phyloP scores from a whole-genome alignment of 106 monocot species.

The Amphibolis antarctica region DNA sequence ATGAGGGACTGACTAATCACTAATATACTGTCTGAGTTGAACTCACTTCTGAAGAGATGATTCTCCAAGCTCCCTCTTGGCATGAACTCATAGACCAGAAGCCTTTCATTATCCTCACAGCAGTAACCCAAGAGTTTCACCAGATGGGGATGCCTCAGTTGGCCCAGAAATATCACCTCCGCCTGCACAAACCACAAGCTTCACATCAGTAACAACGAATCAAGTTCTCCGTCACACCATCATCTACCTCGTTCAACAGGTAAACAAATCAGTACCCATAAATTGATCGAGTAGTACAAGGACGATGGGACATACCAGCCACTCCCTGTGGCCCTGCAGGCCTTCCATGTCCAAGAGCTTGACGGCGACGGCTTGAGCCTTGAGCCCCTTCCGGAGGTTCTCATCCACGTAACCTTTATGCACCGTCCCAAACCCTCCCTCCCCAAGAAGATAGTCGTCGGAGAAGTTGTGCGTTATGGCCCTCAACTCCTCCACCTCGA shows the following conservation, averaged over 20 bases:
- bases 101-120: conserved; percentile 15
- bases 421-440: conserved; percentile 89
- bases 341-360: conserved; percentile 62
- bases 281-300: conserved; percentile 35
- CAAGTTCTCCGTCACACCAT: no score
- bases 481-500: conserved; percentile 58
- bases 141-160: conserved; percentile 19
- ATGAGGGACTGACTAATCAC: no score
- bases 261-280: conserved; percentile 22
- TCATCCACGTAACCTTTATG: conserved; percentile 85
- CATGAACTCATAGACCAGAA: conserved; percentile 41
- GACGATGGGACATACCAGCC: conserved; percentile 62
- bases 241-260: no score
- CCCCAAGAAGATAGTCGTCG: conserved; percentile 50
- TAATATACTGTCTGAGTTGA: background rate
- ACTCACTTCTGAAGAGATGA: conserved; percentile 57
- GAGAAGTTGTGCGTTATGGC: conserved; percentile 79
- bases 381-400: conserved; percentile 57
- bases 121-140: conserved; percentile 24
- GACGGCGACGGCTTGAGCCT: conserved; percentile 57
- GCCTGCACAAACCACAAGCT: conserved; percentile 5
- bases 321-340: conserved; percentile 82
- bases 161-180: conserved; percentile 18
- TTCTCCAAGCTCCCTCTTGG: conserved; percentile 64
- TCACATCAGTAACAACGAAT: no score